Base-by-base conservation (phyloP, 192 early-diverging fungal genomes). In the Diversispora eburnea region DNA sequence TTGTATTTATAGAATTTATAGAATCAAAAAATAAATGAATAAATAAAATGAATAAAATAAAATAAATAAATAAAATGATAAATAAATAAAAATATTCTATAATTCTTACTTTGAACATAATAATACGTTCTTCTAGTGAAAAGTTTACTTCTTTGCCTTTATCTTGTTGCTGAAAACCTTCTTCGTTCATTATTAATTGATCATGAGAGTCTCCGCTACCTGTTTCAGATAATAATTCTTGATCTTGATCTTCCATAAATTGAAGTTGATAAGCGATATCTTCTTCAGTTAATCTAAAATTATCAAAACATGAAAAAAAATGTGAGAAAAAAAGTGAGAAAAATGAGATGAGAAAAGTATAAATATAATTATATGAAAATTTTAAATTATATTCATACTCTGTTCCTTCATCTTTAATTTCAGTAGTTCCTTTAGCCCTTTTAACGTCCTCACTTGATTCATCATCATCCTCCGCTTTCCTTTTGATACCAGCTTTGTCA, bases 261-360 rank as follows among this genome's bases (percentile, higher is more conserved):
- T 86, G 82, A 57, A 88, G 70, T 75, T 89, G 86, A 80, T 82
- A 87, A 17, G 81, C 77, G 1, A 88, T 84, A 84, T 89, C 86
- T 8, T 89, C 88, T 67, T 85, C 88, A 7, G 84, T 86, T 74
- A 88, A 83, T 63, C 87, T 88, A 79, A 41, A 13, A 13, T n/a
- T 15, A 8, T 4, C 22, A 39, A 19, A 57, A 46, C 20, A 3
- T 3, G 55, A 61, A 55, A 54, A 55, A 54, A 33, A 33, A 33
- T 6, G 39, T n/a, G 49, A 42, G 15, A 58, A 13, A 54, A 19
- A n/a, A 5, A 46, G 8, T 0, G 12, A 22, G 9, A 60, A 25
- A 15, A 57, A 19, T 12, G 17, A 56, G 5, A 56, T n/a, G 43
- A 22, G 1, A 41, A 15, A 10, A 52, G 17, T 15, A 0, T 9